phyloP scores from a whole-genome alignment of 192 early-diverging fungal species.

The Backusella liffmaniae region DNA sequence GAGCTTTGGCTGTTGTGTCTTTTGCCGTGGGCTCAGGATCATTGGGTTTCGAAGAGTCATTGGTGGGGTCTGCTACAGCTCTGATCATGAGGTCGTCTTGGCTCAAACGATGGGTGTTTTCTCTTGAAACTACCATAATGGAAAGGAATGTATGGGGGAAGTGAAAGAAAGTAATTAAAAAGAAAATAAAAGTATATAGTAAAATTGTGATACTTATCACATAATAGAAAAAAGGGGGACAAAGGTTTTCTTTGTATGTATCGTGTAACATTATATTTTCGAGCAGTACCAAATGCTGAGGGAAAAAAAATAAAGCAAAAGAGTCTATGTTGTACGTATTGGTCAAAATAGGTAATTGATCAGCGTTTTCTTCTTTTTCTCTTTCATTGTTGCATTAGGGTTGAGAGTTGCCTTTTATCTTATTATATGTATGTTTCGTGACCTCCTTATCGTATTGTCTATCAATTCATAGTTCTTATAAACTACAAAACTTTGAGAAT shows the following conservation, averaged over 20 bases:
- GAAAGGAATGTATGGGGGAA: neutral
- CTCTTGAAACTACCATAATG: neutral
- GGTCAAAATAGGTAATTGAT: neutral
- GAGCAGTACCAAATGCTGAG: neutral
- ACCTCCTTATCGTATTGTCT: neutral
- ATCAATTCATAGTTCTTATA: neutral
- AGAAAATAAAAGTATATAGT: neutral
- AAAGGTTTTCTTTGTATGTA: neutral
- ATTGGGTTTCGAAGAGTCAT: neutral
- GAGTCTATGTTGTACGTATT: neutral
- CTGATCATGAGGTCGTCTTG: neutral
- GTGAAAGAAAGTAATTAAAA: neutral
- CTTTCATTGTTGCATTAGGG: neutral
- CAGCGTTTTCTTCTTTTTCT: neutral
- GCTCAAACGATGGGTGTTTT: neutral
- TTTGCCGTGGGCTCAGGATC: neutral
- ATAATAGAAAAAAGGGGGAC: conserved; percentile 1
- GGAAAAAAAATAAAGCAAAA: neutral
- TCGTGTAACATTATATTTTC: neutral
- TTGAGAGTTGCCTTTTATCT: neutral
- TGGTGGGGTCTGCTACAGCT: neutral
- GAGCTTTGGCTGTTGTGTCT: neutral
- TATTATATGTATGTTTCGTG: neutral
- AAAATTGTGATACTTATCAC: neutral
- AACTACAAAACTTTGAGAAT: neutral